Conservation (phyloP, 2,329 filamentous ascomycete genomes). For the Venturia nashicola region DNA sequence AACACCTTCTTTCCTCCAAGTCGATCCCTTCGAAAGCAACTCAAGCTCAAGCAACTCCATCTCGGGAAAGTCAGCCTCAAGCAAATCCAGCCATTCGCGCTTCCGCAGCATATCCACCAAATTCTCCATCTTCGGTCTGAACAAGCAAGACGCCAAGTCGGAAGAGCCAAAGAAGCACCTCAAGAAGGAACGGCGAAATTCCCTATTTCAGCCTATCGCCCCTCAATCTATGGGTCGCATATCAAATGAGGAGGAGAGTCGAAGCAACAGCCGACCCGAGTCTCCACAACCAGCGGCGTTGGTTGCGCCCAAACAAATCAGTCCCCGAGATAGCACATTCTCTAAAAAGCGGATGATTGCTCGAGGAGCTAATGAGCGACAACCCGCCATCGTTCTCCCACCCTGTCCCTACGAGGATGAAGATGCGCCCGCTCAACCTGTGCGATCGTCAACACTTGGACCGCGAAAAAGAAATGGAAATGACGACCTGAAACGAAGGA, state of each 20-base stretch:
- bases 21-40: neutral
- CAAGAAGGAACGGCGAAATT: slow-evolving; percentile 3
- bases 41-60: neutral
- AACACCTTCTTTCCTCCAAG: neutral
- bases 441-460: neutral
- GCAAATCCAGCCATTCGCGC: neutral
- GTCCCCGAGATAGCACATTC: neutral
- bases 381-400: neutral
- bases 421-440: neutral
- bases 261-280: neutral
- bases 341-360: neutral
- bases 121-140: neutral
- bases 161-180: neutral
- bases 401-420: neutral
- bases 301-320: neutral
- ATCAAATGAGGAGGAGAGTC: neutral
- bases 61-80: neutral
- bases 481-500: neutral
- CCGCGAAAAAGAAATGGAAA: neutral
- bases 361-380: neutral
- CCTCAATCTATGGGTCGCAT: neutral
- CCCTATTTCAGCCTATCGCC: neutral
- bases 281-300: neutral
- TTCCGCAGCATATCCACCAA: slow-evolving; percentile 3
- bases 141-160: slow-evolving; percentile 2